Conservation (phyloP, 306 rosid genomes). For the Dryas alaskensis region DNA sequence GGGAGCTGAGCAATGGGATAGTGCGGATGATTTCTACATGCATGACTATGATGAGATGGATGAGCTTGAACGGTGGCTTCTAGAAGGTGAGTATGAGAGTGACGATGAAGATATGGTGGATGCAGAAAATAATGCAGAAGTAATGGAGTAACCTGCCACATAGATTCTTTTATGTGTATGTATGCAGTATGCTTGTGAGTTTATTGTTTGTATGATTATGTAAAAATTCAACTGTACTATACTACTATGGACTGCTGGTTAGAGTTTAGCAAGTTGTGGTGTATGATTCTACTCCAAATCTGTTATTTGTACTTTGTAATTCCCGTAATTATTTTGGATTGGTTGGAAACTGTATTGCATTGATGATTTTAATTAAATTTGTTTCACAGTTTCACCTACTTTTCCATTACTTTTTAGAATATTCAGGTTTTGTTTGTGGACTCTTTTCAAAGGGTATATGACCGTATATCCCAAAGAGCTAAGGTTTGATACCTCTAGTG, state of each 20-base stretch:
- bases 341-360: background rate
- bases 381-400: background rate
- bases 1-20: slow-evolving; percentile 62
- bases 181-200: slow-evolving; percentile 18
- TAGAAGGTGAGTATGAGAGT: slow-evolving; percentile 52
- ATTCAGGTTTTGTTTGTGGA: background rate
- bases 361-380: background rate
- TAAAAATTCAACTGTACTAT: slow-evolving; percentile 1
- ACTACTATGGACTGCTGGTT: background rate
- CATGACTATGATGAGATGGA: slow-evolving; percentile 75
- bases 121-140: slow-evolving; percentile 50
- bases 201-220: slow-evolving; percentile 6
- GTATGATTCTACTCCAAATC: background rate
- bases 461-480: background rate
- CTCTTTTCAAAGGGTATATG: background rate
- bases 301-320: background rate
- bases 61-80: slow-evolving; percentile 84
- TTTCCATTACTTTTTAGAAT: background rate
- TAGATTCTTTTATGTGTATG: slow-evolving; percentile 4
- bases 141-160: slow-evolving; percentile 20
- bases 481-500: background rate
- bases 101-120: slow-evolving; percentile 70
- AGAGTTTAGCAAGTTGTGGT: background rate
- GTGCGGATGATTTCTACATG: slow-evolving; percentile 44
- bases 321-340: background rate